These are phyloP conservation scores for Fusarium temperatum DNA, from an alignment of 2,329 filamentous ascomycete genomes.

Conservation along the genomic window DNA sequence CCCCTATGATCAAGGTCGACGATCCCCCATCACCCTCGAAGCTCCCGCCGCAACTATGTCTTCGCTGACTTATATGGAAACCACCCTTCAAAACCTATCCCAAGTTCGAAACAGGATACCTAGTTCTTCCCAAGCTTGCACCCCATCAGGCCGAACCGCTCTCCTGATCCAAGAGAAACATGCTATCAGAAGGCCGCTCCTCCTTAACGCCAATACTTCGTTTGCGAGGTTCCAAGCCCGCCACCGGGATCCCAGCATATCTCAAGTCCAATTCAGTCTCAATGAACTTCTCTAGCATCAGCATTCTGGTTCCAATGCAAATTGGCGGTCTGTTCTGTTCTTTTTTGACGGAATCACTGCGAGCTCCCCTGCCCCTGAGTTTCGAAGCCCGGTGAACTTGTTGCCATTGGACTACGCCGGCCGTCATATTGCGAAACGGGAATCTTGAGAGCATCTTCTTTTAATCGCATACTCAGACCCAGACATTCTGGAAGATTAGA, in stretches of 20 bases:
- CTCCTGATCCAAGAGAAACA: not conserved
- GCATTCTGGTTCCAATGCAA: accelerated
- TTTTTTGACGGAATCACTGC: not conserved
- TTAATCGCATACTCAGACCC: accelerated
- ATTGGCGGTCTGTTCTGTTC: not conserved
- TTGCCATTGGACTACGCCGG: not conserved
- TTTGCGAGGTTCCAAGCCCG: not conserved
- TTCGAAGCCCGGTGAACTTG: not conserved
- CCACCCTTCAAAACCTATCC: not conserved
- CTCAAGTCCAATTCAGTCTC: not conserved
- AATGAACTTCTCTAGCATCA: accelerated
- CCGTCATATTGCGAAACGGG: not conserved
- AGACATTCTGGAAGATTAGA: not conserved
- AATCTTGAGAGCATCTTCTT: too few relatives aligned
- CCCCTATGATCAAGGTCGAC: not conserved
- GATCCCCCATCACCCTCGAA: not conserved
- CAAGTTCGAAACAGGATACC: accelerated
- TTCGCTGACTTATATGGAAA: not conserved
- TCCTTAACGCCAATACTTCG: not conserved
- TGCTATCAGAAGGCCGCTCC: not conserved
- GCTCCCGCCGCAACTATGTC: not conserved
- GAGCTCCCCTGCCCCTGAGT: not conserved
- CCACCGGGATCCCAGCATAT: not conserved
- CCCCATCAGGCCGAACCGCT: not conserved
- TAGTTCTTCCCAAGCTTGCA: not conserved